Conservation (phyloP, 169 alveolate species). For the Plasmodium gaboni region DNA sequence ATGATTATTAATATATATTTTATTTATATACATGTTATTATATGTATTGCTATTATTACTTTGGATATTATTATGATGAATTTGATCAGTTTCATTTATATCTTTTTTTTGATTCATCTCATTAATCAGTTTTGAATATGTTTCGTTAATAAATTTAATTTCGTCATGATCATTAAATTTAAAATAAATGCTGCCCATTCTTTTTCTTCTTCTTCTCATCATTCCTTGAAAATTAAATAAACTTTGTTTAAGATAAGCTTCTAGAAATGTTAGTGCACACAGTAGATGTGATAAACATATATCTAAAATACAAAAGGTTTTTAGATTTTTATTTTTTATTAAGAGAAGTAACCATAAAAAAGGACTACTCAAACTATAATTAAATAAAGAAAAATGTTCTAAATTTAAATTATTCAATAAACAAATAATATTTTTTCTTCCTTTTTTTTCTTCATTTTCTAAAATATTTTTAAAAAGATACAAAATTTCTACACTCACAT, state of each 20-base stretch:
- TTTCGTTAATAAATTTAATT: conserved; percentile 30
- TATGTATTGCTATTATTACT: background rate
- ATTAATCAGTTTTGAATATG: conserved; percentile 25
- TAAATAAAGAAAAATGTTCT: conserved; percentile 56
- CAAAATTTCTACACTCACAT: conserved; percentile 61
- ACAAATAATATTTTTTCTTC: conserved; percentile 53
- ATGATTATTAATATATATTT: background rate
- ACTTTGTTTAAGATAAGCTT: conserved; percentile 50
- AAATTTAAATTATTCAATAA: conserved; percentile 37
- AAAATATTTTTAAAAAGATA: conserved; percentile 56
- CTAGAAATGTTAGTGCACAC: conserved; percentile 58
- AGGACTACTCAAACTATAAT: conserved; percentile 58
- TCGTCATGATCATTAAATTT: conserved; percentile 61
- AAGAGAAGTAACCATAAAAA: conserved; percentile 59
- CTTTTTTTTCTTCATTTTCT: conserved; percentile 61
- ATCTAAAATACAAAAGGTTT: conserved; percentile 41
- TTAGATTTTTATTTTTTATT: conserved; percentile 30
- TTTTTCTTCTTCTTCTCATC: conserved; percentile 73
- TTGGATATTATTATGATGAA: too few relatives aligned
- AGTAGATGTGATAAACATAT: conserved; percentile 46
- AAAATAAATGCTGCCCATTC: conserved; percentile 49
- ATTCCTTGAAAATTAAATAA: conserved; percentile 65
- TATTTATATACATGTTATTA: conserved; percentile 1
- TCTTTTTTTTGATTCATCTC: conserved; percentile 13
- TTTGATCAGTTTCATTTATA: background rate